Conservation (phyloP, 345 rosid genomes). For the Gossypium anomalum region DNA sequence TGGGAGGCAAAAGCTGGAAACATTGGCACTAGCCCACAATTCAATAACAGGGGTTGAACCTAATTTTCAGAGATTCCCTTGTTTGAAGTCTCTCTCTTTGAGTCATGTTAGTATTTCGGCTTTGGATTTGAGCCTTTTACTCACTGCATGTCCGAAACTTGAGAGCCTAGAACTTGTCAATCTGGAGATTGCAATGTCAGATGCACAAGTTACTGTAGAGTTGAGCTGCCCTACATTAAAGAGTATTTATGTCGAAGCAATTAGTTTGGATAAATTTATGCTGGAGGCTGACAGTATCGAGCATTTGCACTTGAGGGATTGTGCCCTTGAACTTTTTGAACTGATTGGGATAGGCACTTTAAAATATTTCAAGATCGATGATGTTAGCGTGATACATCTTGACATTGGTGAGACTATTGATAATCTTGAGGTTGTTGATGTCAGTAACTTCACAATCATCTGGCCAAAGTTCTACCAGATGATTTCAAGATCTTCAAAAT, state of each 20-base stretch:
- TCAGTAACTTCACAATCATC: constrained; percentile 63
- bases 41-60: constrained; percentile 66
- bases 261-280: constrained; percentile 70
- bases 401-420: constrained; percentile 63
- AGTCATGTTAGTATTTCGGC: constrained; percentile 66
- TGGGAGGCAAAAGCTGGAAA: constrained; percentile 75
- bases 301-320: constrained; percentile 70
- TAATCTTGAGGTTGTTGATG: constrained; percentile 65
- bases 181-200: constrained; percentile 72
- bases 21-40: constrained; percentile 48
- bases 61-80: constrained; percentile 64
- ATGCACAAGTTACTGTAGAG: constrained; percentile 66
- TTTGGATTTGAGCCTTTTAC: constrained; percentile 68
- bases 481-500: constrained; percentile 65
- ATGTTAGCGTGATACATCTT: constrained; percentile 62
- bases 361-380: constrained; percentile 73
- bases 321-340: constrained; percentile 67
- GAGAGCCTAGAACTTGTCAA: constrained; percentile 59
- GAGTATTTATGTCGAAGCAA: constrained; percentile 55
- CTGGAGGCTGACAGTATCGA: constrained; percentile 85
- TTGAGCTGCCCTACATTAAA: constrained; percentile 57
- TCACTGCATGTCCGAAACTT: constrained; percentile 64
- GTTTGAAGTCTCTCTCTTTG: constrained; percentile 73
- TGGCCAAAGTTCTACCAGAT: constrained; percentile 76
- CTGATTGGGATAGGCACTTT: constrained; percentile 72